These are phyloP conservation scores for Leishmania tarentolae DNA, from an alignment of 208 protist species.

Conservation along the genomic window DNA sequence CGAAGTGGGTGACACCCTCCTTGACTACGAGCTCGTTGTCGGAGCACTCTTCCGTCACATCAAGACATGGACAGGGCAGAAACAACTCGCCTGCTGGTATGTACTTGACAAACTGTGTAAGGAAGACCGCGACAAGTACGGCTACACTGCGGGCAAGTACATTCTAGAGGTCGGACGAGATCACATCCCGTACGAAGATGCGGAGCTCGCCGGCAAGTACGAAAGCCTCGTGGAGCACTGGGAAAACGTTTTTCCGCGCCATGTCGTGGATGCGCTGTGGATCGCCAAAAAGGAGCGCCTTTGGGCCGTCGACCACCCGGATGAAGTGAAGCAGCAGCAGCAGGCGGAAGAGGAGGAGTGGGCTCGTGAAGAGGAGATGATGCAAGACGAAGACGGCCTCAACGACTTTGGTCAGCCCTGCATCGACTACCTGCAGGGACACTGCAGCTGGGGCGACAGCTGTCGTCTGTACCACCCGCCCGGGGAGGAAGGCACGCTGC, in stretches of 20 bases:
- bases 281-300: slow-evolving; percentile 86
- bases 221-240: slow-evolving; percentile 91
- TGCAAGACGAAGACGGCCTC: slow-evolving; percentile 87
- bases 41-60: slow-evolving; percentile 88
- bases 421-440: slow-evolving; percentile 91
- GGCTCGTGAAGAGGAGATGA: slow-evolving; percentile 65
- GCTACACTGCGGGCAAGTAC: slow-evolving; percentile 81
- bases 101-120: slow-evolving; percentile 92
- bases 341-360: slow-evolving; percentile 81
- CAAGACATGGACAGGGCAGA: slow-evolving; percentile 82
- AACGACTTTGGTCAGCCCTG: slow-evolving; percentile 92
- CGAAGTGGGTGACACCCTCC: slow-evolving; percentile 71
- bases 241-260: slow-evolving; percentile 85
- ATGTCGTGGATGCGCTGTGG: slow-evolving; percentile 89
- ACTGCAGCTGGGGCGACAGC: slow-evolving; percentile 76
- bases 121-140: slow-evolving; percentile 86
- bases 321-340: slow-evolving; percentile 66
- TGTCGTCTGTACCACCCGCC: slow-evolving; percentile 87
- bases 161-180: slow-evolving; percentile 88
- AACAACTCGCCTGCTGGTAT: slow-evolving; percentile 92
- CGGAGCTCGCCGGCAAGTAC: slow-evolving; percentile 77
- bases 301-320: slow-evolving; percentile 78
- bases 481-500: slow-evolving; percentile 86
- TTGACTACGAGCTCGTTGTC: slow-evolving; percentile 84
- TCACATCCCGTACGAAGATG: slow-evolving; percentile 90